A percentile compares a stretch with the other conserved stretches of the same genome.
phyloP scores from a whole-genome alignment of 371 early-diverging fungal genomes.

The Mucor mucedo region DNA sequence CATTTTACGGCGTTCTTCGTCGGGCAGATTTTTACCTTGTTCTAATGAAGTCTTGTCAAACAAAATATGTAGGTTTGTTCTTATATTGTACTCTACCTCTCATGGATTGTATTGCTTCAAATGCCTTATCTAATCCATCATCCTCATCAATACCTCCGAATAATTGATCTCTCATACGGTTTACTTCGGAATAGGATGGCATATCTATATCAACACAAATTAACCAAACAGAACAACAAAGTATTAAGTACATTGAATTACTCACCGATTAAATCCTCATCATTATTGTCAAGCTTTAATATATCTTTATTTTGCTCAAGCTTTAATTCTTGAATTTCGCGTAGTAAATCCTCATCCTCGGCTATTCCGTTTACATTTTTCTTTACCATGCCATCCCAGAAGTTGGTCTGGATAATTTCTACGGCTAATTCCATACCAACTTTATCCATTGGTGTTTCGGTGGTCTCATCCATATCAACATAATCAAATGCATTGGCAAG shows the following conservation, averaged over 20 bases:
- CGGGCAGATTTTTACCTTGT: slow-evolving; percentile 58
- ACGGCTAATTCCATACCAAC: slow-evolving; percentile 45
- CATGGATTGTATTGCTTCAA: slow-evolving; percentile 57
- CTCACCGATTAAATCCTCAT: slow-evolving; percentile 19
- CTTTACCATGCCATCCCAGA: slow-evolving; percentile 74
- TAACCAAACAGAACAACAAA: background rate
- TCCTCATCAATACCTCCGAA: slow-evolving; percentile 67
- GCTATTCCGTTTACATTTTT: slow-evolving; percentile 34
- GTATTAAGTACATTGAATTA: background rate
- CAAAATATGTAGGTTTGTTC: background rate
- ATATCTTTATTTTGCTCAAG: slow-evolving; percentile 14
- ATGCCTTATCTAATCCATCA: slow-evolving; percentile 68
- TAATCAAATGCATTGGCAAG: slow-evolving; percentile 69
- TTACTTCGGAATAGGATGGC: slow-evolving; percentile 53
- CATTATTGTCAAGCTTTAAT: slow-evolving; percentile 9
- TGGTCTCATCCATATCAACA: slow-evolving; percentile 57
- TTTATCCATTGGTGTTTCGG: slow-evolving; percentile 40
- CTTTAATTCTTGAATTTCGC: slow-evolving; percentile 18
- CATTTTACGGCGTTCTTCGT: slow-evolving; percentile 64
- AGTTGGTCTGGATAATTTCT: slow-evolving; percentile 71
- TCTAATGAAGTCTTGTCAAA: slow-evolving; percentile 36
- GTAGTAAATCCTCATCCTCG: slow-evolving; percentile 17
- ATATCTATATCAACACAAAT: slow-evolving; percentile 25
- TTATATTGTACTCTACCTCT: slow-evolving; percentile 43
- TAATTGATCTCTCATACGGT: slow-evolving; percentile 57